Percentiles rank a stretch among this genome's conserved stretches.
Evolutionary conservation across 2,329 filamentous ascomycete genomes (phyloP).

Genomic region (Tolypocladium album): DNA sequence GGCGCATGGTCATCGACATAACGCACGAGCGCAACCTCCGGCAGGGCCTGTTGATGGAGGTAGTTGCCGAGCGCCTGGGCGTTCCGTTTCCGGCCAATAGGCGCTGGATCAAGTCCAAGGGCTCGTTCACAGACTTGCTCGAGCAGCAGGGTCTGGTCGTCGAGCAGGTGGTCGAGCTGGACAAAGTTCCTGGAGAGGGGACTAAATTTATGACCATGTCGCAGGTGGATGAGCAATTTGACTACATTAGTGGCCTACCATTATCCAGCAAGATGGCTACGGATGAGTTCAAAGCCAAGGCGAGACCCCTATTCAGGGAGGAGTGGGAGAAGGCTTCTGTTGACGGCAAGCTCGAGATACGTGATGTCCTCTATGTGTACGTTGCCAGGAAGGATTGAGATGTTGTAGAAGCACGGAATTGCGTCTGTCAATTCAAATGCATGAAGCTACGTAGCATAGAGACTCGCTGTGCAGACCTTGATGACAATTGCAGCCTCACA

Average conservation of each 20-base stretch:
- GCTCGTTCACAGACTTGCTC: not conserved
- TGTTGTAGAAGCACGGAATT: not conserved
- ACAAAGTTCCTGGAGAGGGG: constrained; percentile 5
- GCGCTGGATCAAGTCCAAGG: not conserved
- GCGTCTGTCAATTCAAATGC: too few species aligned
- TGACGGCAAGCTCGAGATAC: constrained; percentile 16
- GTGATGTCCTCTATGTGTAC: constrained; percentile 19
- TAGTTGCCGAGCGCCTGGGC: not conserved
- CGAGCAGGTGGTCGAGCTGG: not conserved
- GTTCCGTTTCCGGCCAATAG: not conserved
- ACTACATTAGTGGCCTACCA: constrained; percentile 6
- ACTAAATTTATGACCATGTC: not conserved
- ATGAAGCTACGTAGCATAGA: not conserved
- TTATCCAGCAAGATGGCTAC: constrained; percentile 3
- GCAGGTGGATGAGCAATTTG: not conserved
- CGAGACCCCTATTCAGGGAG: constrained; percentile 15
- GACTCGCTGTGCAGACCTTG: not conserved
- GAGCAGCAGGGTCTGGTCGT: not conserved
- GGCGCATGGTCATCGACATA: not conserved
- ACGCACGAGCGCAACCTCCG: not conserved
- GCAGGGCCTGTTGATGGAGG: not conserved
- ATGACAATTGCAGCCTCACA: constrained; percentile 14
- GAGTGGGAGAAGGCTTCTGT: constrained; percentile 19
- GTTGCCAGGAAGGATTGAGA: constrained; percentile 7
- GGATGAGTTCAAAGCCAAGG: constrained; percentile 12